Base-by-base conservation (phyloP, 139 green algal genomes). In the Coelastrella sp. region DNA sequence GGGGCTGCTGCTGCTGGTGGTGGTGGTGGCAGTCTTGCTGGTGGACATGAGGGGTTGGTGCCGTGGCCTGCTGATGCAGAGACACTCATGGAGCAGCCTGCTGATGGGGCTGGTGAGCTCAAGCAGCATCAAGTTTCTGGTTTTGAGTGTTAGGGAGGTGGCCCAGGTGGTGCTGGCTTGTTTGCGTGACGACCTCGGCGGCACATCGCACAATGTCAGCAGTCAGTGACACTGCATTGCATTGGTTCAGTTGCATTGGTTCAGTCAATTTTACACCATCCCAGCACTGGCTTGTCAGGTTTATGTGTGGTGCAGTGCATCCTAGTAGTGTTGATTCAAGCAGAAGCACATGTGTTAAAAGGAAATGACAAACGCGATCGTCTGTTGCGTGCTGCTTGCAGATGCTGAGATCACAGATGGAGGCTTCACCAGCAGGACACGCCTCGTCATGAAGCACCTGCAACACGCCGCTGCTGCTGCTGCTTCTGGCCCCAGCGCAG, bases 381-480 rank as follows among this genome's bases (percentile, higher is more conserved):
- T n/a, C n/a, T n/a, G n/a, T 17, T 85, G 11, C n/a, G 22, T 71
- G 32, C 19, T 13, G 54, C n/a, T 22, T 90, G n/a, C 57, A 59
- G 47, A 71, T 81, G 73, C 71, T 73, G 73, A 76, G n/a, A 65
- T 74, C 14, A 7, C 56, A 66, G 73, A 83, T 77, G 85, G 85
- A 23, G 59, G 71, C 7, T 90, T 83, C 73, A 83, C 85, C 74
- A 81, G 71, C 73, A 74, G 84, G 59, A 89, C 84, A 0, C 84
- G 84, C 54, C 71, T 89, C 0, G 84, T 89, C 54, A 82, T 89
- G 84, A 68, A 56, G 17, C 56, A 77, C 58, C 85, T 90, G 74
- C 85, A 73, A n/a, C 85, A 77, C 17, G 85, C 85, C 3, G 73
- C 85, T 19, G 56, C n/a, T 56, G 73, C n/a, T n/a, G n/a, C 73